phyloP scores from a whole-genome alignment of 805 yeast genomes.

The Aciculoconidium aculeatum region DNA sequence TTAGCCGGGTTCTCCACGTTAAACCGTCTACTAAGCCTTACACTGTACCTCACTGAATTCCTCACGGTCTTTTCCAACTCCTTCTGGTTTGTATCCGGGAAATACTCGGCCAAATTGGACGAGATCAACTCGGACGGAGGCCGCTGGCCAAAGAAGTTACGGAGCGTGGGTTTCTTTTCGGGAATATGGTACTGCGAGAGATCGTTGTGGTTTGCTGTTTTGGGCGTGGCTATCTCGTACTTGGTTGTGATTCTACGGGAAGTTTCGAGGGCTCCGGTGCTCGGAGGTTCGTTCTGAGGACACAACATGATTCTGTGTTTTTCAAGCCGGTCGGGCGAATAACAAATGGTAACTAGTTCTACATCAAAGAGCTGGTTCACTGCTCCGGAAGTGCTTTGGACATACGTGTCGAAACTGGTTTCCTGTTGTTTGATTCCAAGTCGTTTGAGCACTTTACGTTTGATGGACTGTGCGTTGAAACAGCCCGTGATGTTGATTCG shows the following conservation, averaged over 20 bases:
- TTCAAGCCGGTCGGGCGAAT: slow-evolving; percentile 64
- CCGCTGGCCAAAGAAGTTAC: slow-evolving; percentile 73
- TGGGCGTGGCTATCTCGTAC: slow-evolving; percentile 11
- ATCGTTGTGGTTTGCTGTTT: background rate
- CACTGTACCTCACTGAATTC: slow-evolving; percentile 77
- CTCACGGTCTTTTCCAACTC: slow-evolving; percentile 75
- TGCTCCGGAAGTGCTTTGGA: slow-evolving; percentile 30
- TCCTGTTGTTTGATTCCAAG: slow-evolving; percentile 42
- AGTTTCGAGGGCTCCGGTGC: slow-evolving; percentile 50
- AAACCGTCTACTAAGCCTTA: slow-evolving; percentile 45
- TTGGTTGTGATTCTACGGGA: slow-evolving; percentile 43
- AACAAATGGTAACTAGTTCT: slow-evolving; percentile 78
- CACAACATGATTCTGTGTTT: slow-evolving; percentile 68
- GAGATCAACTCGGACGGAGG: slow-evolving; percentile 93
- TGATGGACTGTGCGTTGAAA: slow-evolving; percentile 73
- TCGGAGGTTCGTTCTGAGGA: slow-evolving; percentile 57
- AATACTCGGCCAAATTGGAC: slow-evolving; percentile 81
- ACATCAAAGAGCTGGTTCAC: slow-evolving; percentile 59
- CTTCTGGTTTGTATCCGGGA: slow-evolving; percentile 73
- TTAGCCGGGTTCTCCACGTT: slow-evolving; percentile 15
- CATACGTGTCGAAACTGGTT: slow-evolving; percentile 55
- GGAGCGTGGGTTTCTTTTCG: slow-evolving; percentile 20
- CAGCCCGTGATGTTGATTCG: slow-evolving; percentile 71
- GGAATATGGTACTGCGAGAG: slow-evolving; percentile 19
- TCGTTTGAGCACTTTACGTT: slow-evolving; percentile 58